Evolutionary conservation across 768 basidiomycete genomes (phyloP), one percentile per base, ranked within the genome.

Genomic region (Leccinum variicolor): DNA sequence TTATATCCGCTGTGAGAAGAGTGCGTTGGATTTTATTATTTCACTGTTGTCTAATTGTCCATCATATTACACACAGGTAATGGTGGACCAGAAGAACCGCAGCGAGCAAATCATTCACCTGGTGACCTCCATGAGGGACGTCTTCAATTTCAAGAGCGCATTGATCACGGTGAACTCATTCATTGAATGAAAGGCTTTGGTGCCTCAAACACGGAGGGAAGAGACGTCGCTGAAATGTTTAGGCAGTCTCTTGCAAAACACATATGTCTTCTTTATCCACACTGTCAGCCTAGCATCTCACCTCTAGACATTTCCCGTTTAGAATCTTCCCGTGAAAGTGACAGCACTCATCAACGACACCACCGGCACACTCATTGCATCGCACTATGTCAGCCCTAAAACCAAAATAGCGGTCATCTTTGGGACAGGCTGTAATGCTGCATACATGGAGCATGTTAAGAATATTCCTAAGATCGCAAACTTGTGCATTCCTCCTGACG

Each of bases 171-270:
- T 23, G 82, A 84, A 59, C 86, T 98, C 36, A 94, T 98, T 66
- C 89, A 95, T 17, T 99, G 97, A 97, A 99, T 96, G n/a, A 99
- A 99, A 74, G 97, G 97, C 62, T 98, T 98, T 66, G 94, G 94
- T 31, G 90, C 90, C 0, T 71, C 83, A 4, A 93, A 95, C 69
- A 94, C 92, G 17, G 97, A 98, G 73, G 95, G 95, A 17, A 77
- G 83, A 54, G 92, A 99, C 66, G 94, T 96, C 13, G 95, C 92
- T 4, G 90, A 80, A 39, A 95, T 99, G 92, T 96, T 99, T 77
- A 84, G 85, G 50, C 74, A 85, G 55, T 88, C 91, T 14, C 83
- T 99, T 48, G 78, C 78, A 56, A 91, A 89, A 79, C 77, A 82
- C 67, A 92, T 94, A 54, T 11, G 89, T 76, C 41, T 33, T 19